These are phyloP conservation scores for Thraustotheca clavata DNA, from an alignment of 352 stramenopile genomes.

Conservation along the genomic window DNA sequence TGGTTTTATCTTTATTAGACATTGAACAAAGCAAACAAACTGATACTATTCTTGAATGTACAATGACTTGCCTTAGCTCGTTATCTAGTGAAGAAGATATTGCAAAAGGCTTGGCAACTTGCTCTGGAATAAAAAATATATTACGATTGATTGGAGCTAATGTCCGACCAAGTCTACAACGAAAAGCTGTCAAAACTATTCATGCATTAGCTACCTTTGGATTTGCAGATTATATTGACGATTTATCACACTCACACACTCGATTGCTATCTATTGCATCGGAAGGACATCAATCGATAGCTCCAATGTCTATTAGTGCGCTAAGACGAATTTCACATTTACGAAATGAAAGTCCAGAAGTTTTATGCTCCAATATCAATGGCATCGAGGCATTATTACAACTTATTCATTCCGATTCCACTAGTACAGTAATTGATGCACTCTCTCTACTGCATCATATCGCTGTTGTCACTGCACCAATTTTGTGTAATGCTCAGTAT, in stretches of 20 bases:
- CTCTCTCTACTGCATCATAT: slow-evolving; percentile 19
- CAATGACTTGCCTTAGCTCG: slow-evolving; percentile 17
- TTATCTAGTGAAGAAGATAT: slow-evolving; percentile 7
- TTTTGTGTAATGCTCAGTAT: slow-evolving; percentile 10
- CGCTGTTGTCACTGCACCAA: slow-evolving; percentile 3
- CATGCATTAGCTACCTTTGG: slow-evolving; percentile 6
- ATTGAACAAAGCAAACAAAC: slow-evolving; percentile 7
- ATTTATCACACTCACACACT: slow-evolving; percentile 15
- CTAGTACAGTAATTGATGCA: slow-evolving; percentile 17
- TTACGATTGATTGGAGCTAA: slow-evolving; percentile 15
- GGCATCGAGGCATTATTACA: slow-evolving; percentile 17
- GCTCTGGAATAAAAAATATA: not conserved
- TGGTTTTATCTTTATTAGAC: slow-evolving; percentile 13
- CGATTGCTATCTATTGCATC: slow-evolving; percentile 18
- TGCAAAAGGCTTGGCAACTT: not conserved
- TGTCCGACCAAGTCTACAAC: slow-evolving; percentile 18
- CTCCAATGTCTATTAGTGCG: slow-evolving; percentile 1
- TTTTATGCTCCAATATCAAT: slow-evolving; percentile 9
- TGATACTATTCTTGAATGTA: slow-evolving; percentile 19
- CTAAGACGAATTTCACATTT: slow-evolving; percentile 19
- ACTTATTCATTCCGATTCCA: not conserved
- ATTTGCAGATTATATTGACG: slow-evolving; percentile 9
- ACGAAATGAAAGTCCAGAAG: slow-evolving; percentile 15
- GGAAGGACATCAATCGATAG: slow-evolving; percentile 8
- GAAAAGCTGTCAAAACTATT: slow-evolving; percentile 18